Evolutionary conservation across 2,329 filamentous ascomycete species (phyloP), one percentile per base, ranked within the genome.

Genomic region (Aspergillus fumigatiaffinis): DNA sequence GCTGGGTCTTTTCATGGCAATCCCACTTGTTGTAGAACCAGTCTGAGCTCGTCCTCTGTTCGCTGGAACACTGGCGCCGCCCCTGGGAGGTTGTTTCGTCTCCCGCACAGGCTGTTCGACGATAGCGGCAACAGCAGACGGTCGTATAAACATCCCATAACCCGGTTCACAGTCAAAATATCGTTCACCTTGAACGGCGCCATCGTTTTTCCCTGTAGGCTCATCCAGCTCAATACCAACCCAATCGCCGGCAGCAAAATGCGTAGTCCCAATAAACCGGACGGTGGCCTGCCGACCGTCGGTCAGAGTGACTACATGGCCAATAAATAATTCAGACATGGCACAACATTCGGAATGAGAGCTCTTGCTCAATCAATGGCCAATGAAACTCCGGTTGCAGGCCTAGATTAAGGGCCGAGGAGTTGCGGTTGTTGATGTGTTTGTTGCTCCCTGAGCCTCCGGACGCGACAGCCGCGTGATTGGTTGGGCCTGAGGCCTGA

Each of bases 161-260:
- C 82, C 76, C 48, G 79, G 76, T 51, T 80, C 73, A 65, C 93
- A 97, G 51, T 92, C 86, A 67, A 96, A 97, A 72, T 97, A 97
- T 21, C 91, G 82, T 70, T 91, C 84, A 60, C 91, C 92, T 73
- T 93, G 85, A 50, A 97, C 91, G 55, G 89, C 88, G 63, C 93
- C 93, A 81, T 97, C 91, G 68, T 97, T 97, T 79, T 97, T 97
- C 32, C 94, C 93, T 21, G 83, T 85, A 53, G 87, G 80, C 50
- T 91, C 88, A 53, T 91, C 86, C 56, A 97, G 84, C 78, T 96
- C 92, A 58, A 97, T 84, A 62, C 93, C 93, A 58, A 97, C 81
- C 91, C 92, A 97, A 60, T 90, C 86, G 61, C 92, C 93, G 5
- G 82, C 79, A 57, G 91, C 87, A 76, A 97, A 96, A 66, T 84